Percentiles rank a stretch among this genome's conserved stretches.
These are phyloP conservation scores for Aspergillus pseudotamarii DNA, from an alignment of 2,329 filamentous ascomycete genomes.

Conservation along the genomic window DNA sequence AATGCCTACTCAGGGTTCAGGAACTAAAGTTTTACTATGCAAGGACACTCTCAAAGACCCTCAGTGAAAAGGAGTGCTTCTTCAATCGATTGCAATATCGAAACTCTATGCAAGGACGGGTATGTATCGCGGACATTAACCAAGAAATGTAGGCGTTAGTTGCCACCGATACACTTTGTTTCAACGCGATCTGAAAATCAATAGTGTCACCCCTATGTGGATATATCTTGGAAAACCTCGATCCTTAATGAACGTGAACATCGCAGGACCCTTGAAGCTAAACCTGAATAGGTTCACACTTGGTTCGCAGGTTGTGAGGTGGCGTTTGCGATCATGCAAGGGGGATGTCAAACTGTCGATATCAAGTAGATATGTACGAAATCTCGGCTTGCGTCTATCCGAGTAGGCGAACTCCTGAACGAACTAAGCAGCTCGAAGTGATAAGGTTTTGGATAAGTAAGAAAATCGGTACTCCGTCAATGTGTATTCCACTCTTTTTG, in stretches of 20 bases:
- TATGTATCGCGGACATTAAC: constrained; percentile 1
- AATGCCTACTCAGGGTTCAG: neutral
- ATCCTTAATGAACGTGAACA: neutral
- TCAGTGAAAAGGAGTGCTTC: neutral
- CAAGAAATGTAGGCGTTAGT: neutral
- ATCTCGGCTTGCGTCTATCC: neutral
- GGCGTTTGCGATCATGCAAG: constrained; percentile 2
- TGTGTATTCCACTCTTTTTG: neutral
- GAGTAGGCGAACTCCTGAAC: neutral
- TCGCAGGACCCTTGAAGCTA: neutral
- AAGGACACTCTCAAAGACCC: neutral
- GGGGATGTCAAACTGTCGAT: neutral
- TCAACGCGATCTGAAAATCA: neutral
- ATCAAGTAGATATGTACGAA: neutral
- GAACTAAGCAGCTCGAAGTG: neutral
- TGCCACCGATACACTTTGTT: neutral
- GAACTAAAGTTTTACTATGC: neutral
- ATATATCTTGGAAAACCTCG: neutral
- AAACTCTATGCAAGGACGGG: neutral
- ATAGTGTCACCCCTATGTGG: neutral
- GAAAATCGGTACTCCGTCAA: neutral
- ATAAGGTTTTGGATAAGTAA: neutral
- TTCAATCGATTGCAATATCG: neutral
- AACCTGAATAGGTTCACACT: neutral
- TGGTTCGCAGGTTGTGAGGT: neutral